phyloP scores from a whole-genome alignment of 139 green algal genomes.

The Deuterostichococcus epilithicus region DNA sequence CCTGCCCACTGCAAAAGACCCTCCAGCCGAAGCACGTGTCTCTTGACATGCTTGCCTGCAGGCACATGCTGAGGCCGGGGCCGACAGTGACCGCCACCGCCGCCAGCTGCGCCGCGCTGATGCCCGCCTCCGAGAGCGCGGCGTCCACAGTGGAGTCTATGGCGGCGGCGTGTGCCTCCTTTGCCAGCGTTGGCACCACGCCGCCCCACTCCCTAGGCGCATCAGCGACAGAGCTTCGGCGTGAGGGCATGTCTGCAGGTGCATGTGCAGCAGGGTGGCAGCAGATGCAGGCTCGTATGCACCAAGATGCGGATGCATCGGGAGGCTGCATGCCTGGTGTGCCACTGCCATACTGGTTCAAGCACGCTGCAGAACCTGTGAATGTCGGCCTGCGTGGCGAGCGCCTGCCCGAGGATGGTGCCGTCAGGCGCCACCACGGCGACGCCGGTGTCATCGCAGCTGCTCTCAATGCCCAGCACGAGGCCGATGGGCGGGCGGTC shows the following conservation, averaged over 20 bases:
- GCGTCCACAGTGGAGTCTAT: slow-evolving; percentile 84
- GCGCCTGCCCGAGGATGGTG: slow-evolving; percentile 67
- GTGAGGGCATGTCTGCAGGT: no score
- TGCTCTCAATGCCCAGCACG: slow-evolving; percentile 93
- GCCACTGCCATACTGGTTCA: neutral
- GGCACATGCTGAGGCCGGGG: slow-evolving; percentile 89
- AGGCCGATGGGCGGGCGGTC: slow-evolving; percentile 14
- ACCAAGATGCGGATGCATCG: no score
- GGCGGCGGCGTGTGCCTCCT: slow-evolving; percentile 81
- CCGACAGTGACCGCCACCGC: slow-evolving; percentile 94
- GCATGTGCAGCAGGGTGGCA: no score
- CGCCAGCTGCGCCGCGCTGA: slow-evolving; percentile 45
- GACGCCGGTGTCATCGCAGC: slow-evolving; percentile 93
- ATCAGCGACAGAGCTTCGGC: neutral
- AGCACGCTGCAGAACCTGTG: neutral
- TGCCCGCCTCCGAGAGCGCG: slow-evolving; percentile 56
- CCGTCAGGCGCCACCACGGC: slow-evolving; percentile 78
- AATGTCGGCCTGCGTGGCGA: slow-evolving; percentile 55
- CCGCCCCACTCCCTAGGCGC: slow-evolving; percentile 69
- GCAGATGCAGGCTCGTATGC: no score
- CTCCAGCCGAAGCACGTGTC: no score
- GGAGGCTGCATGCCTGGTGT: neutral
- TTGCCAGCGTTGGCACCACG: slow-evolving; percentile 89
- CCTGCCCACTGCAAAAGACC: no score
- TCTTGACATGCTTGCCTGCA: slow-evolving; percentile 43